These are phyloP conservation scores for Stereocaulon alpinum DNA, from an alignment of 495 filamentous ascomycete genomes.

Conservation along the genomic window DNA sequence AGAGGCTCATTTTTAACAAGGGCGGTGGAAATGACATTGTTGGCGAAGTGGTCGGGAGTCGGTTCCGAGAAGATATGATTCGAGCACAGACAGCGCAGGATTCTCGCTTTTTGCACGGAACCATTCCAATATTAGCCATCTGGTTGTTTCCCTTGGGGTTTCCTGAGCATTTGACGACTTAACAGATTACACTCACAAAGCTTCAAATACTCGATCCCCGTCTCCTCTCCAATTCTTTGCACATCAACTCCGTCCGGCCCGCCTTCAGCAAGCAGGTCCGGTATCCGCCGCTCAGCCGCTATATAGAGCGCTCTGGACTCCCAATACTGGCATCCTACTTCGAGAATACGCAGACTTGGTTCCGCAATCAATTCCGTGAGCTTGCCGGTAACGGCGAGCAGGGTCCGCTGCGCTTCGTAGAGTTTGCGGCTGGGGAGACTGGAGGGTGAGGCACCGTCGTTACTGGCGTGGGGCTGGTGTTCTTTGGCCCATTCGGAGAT, in stretches of 20 bases:
- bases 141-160: too few relatives aligned
- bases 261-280: conserved; percentile 23
- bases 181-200: conserved; percentile 1
- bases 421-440: conserved; percentile 18
- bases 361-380: conserved; percentile 26
- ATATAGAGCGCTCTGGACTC: conserved; percentile 27
- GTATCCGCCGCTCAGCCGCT: conserved; percentile 25
- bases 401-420: conserved; percentile 24
- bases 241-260: conserved; percentile 21
- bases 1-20: conserved; percentile 28
- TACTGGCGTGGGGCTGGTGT: background rate
- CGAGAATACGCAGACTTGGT: conserved; percentile 21
- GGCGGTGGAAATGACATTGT: conserved; percentile 28
- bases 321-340: conserved; percentile 27
- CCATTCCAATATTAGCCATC: too few relatives aligned
- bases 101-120: conserved; percentile 4
- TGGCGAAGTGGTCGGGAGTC: conserved; percentile 24
- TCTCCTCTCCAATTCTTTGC: conserved; percentile 16
- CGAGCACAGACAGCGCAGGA: conserved; percentile 30
- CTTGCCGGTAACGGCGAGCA: conserved; percentile 25
- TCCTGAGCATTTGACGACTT: too few relatives aligned
- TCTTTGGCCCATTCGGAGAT: conserved; percentile 20
- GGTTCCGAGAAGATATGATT: conserved; percentile 28
- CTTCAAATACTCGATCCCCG: conserved; percentile 26
- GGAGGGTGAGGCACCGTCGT: conserved; percentile 8